Conservation (phyloP, 2,329 filamentous ascomycete species). For the Alternaria rosae region DNA sequence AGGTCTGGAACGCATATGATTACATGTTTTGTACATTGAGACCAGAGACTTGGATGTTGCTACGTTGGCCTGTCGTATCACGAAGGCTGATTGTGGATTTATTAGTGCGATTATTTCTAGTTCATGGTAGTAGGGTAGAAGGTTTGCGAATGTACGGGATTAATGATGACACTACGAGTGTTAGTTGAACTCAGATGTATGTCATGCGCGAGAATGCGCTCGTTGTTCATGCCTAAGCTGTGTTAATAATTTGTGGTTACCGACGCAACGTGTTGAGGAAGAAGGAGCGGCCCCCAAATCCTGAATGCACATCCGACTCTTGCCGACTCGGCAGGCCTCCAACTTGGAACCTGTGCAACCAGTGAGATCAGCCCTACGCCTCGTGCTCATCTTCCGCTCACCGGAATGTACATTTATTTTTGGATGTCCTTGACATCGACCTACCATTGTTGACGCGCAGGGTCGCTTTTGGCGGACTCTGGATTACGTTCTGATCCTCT, state of each 20-base stretch:
- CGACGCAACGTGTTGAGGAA: neutral
- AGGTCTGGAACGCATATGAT: slow-evolving; percentile 34
- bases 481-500: neutral
- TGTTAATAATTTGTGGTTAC: neutral
- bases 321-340: neutral
- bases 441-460: neutral
- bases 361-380: neutral
- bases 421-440: neutral
- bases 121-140: slow-evolving; percentile 11
- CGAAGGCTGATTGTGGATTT: slow-evolving; percentile 7
- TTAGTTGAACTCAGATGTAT: neutral
- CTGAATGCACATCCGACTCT: neutral
- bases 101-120: slow-evolving; percentile 16
- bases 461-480: neutral
- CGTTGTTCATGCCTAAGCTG: neutral
- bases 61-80: slow-evolving; percentile 18
- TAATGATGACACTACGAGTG: slow-evolving; percentile 5
- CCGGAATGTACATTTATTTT: neutral
- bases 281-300: slow-evolving; percentile 1
- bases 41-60: slow-evolving; percentile 13
- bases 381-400: neutral
- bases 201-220: neutral
- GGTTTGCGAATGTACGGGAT: neutral
- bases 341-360: neutral
- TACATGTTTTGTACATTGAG: slow-evolving; percentile 21